phyloP scores from a whole-genome alignment of 2,329 filamentous ascomycete species.

The Moelleriella libera region DNA sequence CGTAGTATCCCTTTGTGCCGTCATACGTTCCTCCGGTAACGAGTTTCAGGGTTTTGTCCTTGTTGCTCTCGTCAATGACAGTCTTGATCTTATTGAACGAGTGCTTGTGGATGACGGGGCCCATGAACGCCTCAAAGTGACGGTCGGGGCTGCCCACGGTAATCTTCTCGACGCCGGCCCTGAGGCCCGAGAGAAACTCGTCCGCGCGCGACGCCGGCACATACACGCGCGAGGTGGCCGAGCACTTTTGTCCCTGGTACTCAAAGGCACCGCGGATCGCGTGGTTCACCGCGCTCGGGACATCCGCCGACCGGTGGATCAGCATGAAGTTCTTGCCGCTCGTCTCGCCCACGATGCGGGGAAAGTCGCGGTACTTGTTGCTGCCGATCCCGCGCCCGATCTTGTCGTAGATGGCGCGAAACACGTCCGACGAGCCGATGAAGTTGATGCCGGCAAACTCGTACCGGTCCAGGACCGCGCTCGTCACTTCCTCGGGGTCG shows the following conservation, averaged over 20 bases:
- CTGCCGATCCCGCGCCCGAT: constrained; percentile 72
- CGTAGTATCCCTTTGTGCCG: constrained; percentile 64
- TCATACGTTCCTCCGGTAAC: constrained; percentile 67
- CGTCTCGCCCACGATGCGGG: constrained; percentile 79
- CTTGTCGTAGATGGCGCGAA: constrained; percentile 75
- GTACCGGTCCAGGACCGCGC: constrained; percentile 58
- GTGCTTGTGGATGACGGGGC: constrained; percentile 70
- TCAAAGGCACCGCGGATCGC: constrained; percentile 81
- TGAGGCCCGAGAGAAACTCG: constrained; percentile 52
- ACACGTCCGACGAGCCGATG: constrained; percentile 84
- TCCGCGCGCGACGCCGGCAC: constrained; percentile 63
- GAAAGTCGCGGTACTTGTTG: constrained; percentile 73
- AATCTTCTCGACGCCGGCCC: constrained; percentile 54
- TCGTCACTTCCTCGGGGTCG: constrained; percentile 72
- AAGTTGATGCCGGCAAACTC: constrained; percentile 89
- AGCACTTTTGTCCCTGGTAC: constrained; percentile 87
- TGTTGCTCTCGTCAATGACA: constrained; percentile 69
- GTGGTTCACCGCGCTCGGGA: constrained; percentile 66
- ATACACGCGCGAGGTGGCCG: constrained; percentile 68
- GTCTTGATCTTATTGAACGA: constrained; percentile 69
- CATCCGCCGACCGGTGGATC: constrained; percentile 61
- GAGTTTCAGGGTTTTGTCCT: constrained; percentile 57
- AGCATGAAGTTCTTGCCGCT: constrained; percentile 92
- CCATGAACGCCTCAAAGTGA: constrained; percentile 61
- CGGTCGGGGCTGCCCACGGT: constrained; percentile 56